Evolutionary conservation across 441 rosid genomes (phyloP).

Genomic region (Syzygium malaccense): DNA sequence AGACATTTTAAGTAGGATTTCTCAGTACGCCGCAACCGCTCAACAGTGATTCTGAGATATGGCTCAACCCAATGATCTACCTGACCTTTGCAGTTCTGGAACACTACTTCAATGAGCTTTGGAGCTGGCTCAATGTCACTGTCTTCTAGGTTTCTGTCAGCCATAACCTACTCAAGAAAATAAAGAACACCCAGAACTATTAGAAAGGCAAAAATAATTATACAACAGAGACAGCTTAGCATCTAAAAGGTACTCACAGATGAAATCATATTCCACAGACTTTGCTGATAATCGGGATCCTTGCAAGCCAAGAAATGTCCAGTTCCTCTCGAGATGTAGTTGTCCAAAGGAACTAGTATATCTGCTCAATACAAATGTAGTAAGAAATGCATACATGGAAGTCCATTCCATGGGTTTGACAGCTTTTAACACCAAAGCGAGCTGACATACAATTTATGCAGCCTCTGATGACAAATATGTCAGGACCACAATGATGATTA

Average conservation of each 20-base stretch:
- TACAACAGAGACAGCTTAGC: not conserved
- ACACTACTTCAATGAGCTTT: constrained; percentile 82
- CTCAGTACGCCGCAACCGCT: constrained; percentile 66
- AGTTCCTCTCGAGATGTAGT: constrained; percentile 88
- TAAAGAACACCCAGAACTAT: not conserved
- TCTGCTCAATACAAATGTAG: constrained; percentile 32
- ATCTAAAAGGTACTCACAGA: constrained; percentile 44
- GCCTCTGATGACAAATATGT: not conserved
- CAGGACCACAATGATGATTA: constrained; percentile 1
- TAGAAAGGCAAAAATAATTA: not conserved
- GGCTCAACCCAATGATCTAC: constrained; percentile 98
- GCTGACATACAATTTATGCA: not conserved
- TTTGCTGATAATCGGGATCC: constrained; percentile 93
- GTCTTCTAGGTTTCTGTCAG: constrained; percentile 85
- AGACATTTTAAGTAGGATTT: constrained; percentile 87
- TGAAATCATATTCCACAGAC: constrained; percentile 90
- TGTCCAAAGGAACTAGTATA: constrained; percentile 90
- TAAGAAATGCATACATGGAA: not conserved
- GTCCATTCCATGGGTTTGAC: not conserved
- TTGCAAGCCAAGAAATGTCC: constrained; percentile 75
- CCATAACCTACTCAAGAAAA: constrained; percentile 52
- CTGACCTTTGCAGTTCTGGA: constrained; percentile 94
- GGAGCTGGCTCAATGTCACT: constrained; percentile 94
- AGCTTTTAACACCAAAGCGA: not conserved
- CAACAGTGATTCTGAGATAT: constrained; percentile 74